Evolutionary conservation across 352 stramenopile species (phyloP).

Genomic region (Pilasporangium apinafurcum): DNA sequence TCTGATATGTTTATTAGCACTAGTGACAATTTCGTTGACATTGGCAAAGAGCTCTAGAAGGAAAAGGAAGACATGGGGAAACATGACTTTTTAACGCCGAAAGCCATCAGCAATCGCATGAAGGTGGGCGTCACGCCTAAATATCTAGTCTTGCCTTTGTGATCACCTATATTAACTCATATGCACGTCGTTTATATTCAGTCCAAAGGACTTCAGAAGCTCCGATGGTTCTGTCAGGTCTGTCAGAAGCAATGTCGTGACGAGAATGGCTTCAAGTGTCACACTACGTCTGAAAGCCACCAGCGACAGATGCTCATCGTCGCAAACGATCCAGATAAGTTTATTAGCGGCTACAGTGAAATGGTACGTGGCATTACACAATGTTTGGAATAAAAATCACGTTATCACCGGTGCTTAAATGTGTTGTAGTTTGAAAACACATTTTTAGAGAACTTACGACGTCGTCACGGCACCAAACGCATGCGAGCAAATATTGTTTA

Average conservation of each 20-base stretch:
- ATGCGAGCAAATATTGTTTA: constrained; percentile 97
- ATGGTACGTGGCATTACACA: constrained; percentile 18
- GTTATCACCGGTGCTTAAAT: too few species aligned
- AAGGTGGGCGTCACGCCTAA: too few species aligned
- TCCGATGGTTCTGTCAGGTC: constrained; percentile 99
- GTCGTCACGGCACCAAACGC: constrained; percentile 94
- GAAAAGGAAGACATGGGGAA: constrained; percentile 55
- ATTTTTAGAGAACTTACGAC: constrained; percentile 94
- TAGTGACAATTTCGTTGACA: too few species aligned
- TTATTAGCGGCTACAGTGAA: constrained; percentile 91
- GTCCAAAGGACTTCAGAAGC: constrained; percentile 96
- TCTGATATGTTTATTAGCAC: too few species aligned
- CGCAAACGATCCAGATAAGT: constrained; percentile 91
- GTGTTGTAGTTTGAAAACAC: constrained; percentile 90
- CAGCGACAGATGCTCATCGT: constrained; percentile 99
- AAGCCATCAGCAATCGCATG: constrained; percentile 83
- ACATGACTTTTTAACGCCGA: constrained; percentile 80
- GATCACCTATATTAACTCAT: too few species aligned
- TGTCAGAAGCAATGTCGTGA: constrained; percentile 99
- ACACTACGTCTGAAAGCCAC: constrained; percentile 96
- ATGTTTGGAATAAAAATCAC: too few species aligned
- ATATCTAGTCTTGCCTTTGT: too few species aligned
- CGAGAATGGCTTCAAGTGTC: constrained; percentile 99
- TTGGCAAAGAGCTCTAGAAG: too few species aligned
- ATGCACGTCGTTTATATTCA: too few species aligned